phyloP scores from a whole-genome alignment of 805 yeast species.

The Pichia ethanolica region DNA sequence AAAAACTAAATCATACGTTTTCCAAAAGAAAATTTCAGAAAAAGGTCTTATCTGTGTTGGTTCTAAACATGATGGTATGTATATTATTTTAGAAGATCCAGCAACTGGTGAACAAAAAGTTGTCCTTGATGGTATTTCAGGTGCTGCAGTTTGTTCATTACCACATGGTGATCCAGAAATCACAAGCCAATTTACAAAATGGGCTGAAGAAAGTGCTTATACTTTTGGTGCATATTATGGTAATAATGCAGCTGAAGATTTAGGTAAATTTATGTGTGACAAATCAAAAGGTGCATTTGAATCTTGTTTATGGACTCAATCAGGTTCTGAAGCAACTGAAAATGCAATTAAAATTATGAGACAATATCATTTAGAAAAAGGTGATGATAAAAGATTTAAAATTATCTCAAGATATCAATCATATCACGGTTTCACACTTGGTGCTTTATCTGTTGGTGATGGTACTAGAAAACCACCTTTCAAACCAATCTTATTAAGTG shows the following conservation, averaged over 20 bases:
- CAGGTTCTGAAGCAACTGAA: conserved; percentile 78
- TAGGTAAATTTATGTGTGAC: conserved; percentile 36
- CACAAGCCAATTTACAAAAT: conserved; percentile 29
- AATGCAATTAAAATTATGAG: conserved; percentile 67
- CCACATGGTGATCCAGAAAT: conserved; percentile 36
- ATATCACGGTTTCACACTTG: conserved; percentile 45
- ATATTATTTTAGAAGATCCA: conserved; percentile 34
- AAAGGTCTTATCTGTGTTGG: conserved; percentile 32
- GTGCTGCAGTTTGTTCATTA: conserved; percentile 44
- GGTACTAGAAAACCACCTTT: conserved; percentile 26
- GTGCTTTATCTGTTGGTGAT: conserved; percentile 37
- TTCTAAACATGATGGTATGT: conserved; percentile 38
- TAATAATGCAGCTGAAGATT: conserved; percentile 34
- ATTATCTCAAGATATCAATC: conserved; percentile 38
- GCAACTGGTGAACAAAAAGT: conserved; percentile 28
- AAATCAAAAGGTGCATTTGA: conserved; percentile 32
- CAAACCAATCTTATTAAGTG: conserved; percentile 4
- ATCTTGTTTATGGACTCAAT: conserved; percentile 44
- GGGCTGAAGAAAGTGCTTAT: conserved; percentile 28
- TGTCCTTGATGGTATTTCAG: conserved; percentile 36
- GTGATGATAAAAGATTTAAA: conserved; percentile 34
- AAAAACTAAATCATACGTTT: conserved; percentile 29
- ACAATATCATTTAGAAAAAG: conserved; percentile 39
- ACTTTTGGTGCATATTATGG: conserved; percentile 27
- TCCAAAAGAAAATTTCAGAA: conserved; percentile 35